phyloP scores from a whole-genome alignment of 495 filamentous ascomycete species.

The Lentithecium fluviatile region DNA sequence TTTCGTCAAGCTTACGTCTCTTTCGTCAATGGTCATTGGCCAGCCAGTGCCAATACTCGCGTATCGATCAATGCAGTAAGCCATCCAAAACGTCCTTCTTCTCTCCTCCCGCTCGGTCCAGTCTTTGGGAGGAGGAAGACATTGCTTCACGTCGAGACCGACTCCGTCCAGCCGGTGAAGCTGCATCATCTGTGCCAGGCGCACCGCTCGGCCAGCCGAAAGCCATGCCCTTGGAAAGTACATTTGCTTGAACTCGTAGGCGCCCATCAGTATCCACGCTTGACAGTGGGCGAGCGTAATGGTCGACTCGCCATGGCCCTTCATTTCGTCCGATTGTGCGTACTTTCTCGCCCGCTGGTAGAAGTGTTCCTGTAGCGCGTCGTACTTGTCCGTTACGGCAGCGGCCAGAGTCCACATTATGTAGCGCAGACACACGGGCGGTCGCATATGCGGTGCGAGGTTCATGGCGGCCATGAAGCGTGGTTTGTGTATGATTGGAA shows the following conservation, averaged over 20 bases:
- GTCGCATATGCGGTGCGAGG: slow-evolving; percentile 78
- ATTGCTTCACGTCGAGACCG: slow-evolving; percentile 92
- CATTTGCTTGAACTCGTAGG: slow-evolving; percentile 96
- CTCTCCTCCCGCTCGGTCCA: slow-evolving; percentile 94
- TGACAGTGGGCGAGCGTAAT: slow-evolving; percentile 81
- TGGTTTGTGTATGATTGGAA: slow-evolving; percentile 85
- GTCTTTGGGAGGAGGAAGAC: slow-evolving; percentile 77
- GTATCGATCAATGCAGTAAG: slow-evolving; percentile 85
- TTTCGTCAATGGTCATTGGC: slow-evolving; percentile 92
- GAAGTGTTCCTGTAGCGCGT: slow-evolving; percentile 73
- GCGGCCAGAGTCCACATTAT: slow-evolving; percentile 91
- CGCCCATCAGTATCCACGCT: slow-evolving; percentile 73
- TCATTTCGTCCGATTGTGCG: slow-evolving; percentile 84
- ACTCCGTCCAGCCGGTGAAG: slow-evolving; percentile 83
- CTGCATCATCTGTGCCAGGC: slow-evolving; percentile 87
- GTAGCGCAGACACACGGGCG: slow-evolving; percentile 86
- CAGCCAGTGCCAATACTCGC: slow-evolving; percentile 97
- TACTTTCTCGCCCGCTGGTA: slow-evolving; percentile 89
- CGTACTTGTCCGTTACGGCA: slow-evolving; percentile 76
- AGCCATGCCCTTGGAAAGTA: slow-evolving; percentile 97
- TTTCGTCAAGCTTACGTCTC: slow-evolving; percentile 61
- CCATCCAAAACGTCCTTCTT: slow-evolving; percentile 90
- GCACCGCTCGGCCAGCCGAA: slow-evolving; percentile 73
- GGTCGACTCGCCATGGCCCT: slow-evolving; percentile 83
- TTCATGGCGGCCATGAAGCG: slow-evolving; percentile 83